phyloP scores from a whole-genome alignment of 495 filamentous ascomycete genomes.

The Bacidia rubella region DNA sequence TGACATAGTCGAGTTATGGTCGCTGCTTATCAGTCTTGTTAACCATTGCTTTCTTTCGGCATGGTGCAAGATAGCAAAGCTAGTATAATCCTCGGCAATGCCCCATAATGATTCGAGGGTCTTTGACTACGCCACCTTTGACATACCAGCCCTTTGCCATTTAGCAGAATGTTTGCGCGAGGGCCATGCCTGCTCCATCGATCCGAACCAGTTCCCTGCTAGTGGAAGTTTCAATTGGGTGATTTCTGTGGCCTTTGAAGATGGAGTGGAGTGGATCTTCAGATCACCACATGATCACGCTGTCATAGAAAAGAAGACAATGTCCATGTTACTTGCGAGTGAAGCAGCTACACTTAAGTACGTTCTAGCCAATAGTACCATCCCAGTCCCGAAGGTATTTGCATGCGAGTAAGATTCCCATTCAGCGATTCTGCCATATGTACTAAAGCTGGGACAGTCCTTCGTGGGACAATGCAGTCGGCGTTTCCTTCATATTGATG shows the following conservation, averaged over 20 bases:
- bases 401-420: slow-evolving; percentile 4
- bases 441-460: slow-evolving; percentile 18
- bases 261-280: slow-evolving; percentile 20
- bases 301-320: slow-evolving; percentile 16
- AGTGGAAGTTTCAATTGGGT: slow-evolving; percentile 22
- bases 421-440: too few relatives aligned
- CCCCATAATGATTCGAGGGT: background rate
- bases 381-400: slow-evolving; percentile 17
- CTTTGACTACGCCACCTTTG: background rate
- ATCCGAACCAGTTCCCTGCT: slow-evolving; percentile 18
- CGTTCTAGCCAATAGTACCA: slow-evolving; percentile 17
- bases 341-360: slow-evolving; percentile 20
- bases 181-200: background rate
- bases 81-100: too few relatives aligned
- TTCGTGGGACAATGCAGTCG: slow-evolving; percentile 18
- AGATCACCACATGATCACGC: slow-evolving; percentile 14
- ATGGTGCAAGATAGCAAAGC: too few relatives aligned
- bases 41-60: too few relatives aligned
- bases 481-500: slow-evolving; percentile 21
- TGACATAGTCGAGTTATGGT: too few relatives aligned
- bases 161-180: background rate
- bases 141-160: background rate
- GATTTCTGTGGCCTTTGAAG: slow-evolving; percentile 20
- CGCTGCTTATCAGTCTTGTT: too few relatives aligned
- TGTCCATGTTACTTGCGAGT: slow-evolving; percentile 17